Conservation (phyloP, 1,139 yeast species). For the Casaregolazyma lundiana region DNA sequence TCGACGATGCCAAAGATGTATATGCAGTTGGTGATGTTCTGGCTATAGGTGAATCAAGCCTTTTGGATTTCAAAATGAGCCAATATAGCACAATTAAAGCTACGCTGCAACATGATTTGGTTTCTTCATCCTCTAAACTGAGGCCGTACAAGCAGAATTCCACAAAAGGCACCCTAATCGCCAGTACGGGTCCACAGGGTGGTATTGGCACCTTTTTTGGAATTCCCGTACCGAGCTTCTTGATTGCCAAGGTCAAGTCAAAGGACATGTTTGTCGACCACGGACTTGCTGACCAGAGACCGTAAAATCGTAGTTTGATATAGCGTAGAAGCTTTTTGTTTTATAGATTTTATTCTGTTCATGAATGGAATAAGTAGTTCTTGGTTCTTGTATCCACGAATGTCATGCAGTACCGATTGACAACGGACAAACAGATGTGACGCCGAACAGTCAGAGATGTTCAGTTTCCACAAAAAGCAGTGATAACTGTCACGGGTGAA, state of each 20-base stretch:
- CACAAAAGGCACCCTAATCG: conserved; percentile 13
- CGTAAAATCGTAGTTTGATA: too few species aligned
- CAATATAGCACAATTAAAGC: conserved; percentile 16
- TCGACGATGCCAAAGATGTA: conserved; percentile 21
- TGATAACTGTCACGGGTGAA: too few species aligned
- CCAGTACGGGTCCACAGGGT: conserved; percentile 21
- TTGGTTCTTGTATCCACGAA: too few species aligned
- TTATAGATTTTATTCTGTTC: too few species aligned
- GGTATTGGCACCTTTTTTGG: conserved; percentile 24
- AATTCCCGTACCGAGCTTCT: conserved; percentile 21
- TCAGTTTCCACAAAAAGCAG: too few species aligned
- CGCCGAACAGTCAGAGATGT: too few species aligned
- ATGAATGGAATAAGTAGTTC: too few species aligned
- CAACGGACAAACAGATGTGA: too few species aligned
- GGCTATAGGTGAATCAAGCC: conserved; percentile 16
- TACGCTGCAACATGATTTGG: conserved; percentile 19
- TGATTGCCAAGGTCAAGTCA: conserved; percentile 17
- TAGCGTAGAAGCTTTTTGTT: too few species aligned
- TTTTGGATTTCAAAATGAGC: conserved; percentile 17
- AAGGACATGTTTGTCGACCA: too few species aligned
- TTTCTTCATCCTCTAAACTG: conserved; percentile 7
- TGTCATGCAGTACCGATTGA: too few species aligned
- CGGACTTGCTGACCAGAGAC: too few species aligned
- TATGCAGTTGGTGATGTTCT: conserved; percentile 28
- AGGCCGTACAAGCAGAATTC: conserved; percentile 11